Base-by-base conservation (phyloP, 2,329 filamentous ascomycete genomes). In the Ophiocordyceps camponoti-saundersi region DNA sequence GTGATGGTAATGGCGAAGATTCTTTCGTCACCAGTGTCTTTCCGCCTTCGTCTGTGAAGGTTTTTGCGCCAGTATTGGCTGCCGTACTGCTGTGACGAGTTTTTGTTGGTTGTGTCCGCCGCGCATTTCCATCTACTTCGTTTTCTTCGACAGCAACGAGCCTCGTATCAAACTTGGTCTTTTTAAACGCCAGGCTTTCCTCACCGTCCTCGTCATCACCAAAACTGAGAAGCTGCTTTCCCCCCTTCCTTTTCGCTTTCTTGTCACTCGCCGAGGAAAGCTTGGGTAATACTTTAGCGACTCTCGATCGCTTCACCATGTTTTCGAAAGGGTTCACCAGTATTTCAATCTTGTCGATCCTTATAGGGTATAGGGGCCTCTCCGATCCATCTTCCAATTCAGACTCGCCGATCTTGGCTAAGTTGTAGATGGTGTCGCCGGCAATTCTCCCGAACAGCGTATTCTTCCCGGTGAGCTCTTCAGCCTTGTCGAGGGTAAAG, bases 371-470 rank as follows among this genome's bases (percentile, higher is more conserved):
- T 44, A 93, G 65, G 2, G 90, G 90, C 50, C 87, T 74, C 52
- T 96, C 90, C 7, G 77, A 80, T 16, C 80, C 82, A 47, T 86
- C 81, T 23, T 82, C 77, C 18, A 93, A 68, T 59, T 96, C 92
- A 0, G 77, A 78, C 60, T 96, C 89, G 20, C 84, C 88, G 72
- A 96, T 95, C 65, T 89, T 93, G 58, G 89, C 80, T 57, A 98
- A 63, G 61, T 95, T 96, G 67, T 93, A 98, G 47, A 98, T 92
- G 16, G 90, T 95, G 53, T 96, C 87, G 26, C 90, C 92, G 34
- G 85, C 87, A 42, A 98, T 76, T 48, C 92, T 74, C 18, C 92
- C 92, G 68, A 98, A 96, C 61, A 96, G 68, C 0, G 92, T 96
- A 62, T 95, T 95, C 65, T 85, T 86, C 46, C 82, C 84, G 54